These are phyloP conservation scores for Penicillium sp. DNA, from an alignment of 2,329 filamentous ascomycete genomes.

Conservation along the genomic window DNA sequence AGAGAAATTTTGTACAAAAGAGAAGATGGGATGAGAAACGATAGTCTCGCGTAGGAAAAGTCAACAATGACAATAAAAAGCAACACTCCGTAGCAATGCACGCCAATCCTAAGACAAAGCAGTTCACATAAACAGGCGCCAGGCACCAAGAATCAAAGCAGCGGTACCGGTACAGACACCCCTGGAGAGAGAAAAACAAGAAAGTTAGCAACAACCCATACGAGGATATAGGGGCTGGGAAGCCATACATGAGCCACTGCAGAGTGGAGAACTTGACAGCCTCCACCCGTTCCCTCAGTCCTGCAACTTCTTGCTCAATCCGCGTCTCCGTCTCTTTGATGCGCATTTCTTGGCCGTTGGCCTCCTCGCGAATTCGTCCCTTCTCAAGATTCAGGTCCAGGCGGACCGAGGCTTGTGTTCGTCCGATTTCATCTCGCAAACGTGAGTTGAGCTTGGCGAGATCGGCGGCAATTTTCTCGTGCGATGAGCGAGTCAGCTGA, in stretches of 20 bases:
- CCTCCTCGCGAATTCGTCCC: slow-evolving; percentile 92
- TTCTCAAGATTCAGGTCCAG: slow-evolving; percentile 95
- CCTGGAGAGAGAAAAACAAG: slow-evolving; percentile 35
- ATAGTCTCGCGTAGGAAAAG: no score
- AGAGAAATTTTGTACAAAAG: slow-evolving; percentile 15
- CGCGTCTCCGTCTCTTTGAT: slow-evolving; percentile 98
- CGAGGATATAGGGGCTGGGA: neutral
- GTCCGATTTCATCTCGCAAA: slow-evolving; percentile 86
- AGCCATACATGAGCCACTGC: slow-evolving; percentile 92
- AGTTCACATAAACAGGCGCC: slow-evolving; percentile 61
- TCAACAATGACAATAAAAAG: slow-evolving; percentile 6
- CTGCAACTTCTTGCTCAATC: slow-evolving; percentile 95
- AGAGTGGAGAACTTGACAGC: slow-evolving; percentile 97
- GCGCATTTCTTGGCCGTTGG: slow-evolving; percentile 93
- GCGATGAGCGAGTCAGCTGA: slow-evolving; percentile 79
- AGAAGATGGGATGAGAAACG: slow-evolving; percentile 7
- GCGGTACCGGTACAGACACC: slow-evolving; percentile 66
- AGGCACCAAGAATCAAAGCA: slow-evolving; percentile 64
- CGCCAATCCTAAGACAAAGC: slow-evolving; percentile 2
- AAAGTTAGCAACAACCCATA: slow-evolving; percentile 27
- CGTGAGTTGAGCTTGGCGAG: slow-evolving; percentile 88
- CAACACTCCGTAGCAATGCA: slow-evolving; percentile 24
- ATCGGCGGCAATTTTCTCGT: slow-evolving; percentile 91
- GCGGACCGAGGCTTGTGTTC: slow-evolving; percentile 88
- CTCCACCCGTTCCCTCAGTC: slow-evolving; percentile 85